Evolutionary conservation across 2,329 filamentous ascomycete genomes (phyloP).

Genomic region (Beauveria australis): DNA sequence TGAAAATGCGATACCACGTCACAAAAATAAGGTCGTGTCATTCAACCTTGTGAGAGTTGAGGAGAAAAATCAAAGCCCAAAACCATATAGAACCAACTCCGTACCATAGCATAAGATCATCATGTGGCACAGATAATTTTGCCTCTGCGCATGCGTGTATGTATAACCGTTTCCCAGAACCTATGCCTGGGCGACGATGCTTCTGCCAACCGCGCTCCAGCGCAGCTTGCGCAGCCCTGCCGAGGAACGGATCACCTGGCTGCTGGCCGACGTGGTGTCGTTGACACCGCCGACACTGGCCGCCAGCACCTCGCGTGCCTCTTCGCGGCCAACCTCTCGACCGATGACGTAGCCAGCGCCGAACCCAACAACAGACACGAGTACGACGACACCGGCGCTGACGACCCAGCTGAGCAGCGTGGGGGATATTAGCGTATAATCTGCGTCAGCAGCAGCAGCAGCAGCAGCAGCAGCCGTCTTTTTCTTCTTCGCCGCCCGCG

Average conservation of each 20-base stretch:
- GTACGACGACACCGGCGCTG: conserved; percentile 57
- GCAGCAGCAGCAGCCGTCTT: conserved; percentile 29
- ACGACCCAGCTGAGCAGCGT: conserved; percentile 58
- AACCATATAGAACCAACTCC: neutral
- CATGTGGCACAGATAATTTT: conserved; percentile 1
- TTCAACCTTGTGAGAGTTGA: too few species aligned
- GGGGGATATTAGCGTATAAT: conserved; percentile 42
- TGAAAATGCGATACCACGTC: neutral
- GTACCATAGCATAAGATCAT: neutral
- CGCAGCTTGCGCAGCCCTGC: conserved; percentile 44
- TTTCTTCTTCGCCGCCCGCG: conserved; percentile 52
- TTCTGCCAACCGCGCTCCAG: conserved; percentile 45
- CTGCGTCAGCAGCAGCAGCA: conserved; percentile 17
- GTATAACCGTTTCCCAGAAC: neutral
- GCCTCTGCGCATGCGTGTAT: conserved; percentile 4
- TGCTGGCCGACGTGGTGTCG: conserved; percentile 40
- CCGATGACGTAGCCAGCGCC: conserved; percentile 62
- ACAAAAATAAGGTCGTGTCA: neutral
- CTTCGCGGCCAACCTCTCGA: conserved; percentile 56
- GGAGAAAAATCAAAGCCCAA: neutral
- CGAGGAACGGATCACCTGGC: conserved; percentile 44
- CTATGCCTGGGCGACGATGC: conserved; percentile 33
- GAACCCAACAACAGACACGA: conserved; percentile 61
- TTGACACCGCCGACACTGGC: conserved; percentile 33
- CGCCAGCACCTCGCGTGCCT: conserved; percentile 34